phyloP scores from a whole-genome alignment of 148 eudicot genomes.

The Persicaria tinctoria region DNA sequence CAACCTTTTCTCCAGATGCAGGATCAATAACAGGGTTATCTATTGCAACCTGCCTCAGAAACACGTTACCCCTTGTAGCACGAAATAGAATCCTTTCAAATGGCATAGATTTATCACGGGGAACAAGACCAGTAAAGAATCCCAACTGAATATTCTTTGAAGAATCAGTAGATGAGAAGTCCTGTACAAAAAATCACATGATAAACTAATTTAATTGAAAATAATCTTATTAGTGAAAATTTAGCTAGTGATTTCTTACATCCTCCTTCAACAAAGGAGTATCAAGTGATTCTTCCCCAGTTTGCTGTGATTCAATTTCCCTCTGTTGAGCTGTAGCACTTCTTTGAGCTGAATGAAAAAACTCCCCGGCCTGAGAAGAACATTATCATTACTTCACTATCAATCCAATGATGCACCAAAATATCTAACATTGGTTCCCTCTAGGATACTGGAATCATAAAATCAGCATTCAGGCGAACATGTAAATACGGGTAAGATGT shows the following conservation, averaged over 20 bases:
- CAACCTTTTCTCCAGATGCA: constrained; percentile 82
- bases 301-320: constrained; percentile 47
- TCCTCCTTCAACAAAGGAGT: constrained; percentile 66
- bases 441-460: neutral
- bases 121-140: constrained; percentile 76
- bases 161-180: constrained; percentile 40
- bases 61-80: constrained; percentile 97
- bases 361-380: constrained; percentile 69
- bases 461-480: neutral
- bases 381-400: neutral
- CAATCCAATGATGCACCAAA: neutral
- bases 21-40: constrained; percentile 82
- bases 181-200: constrained; percentile 29
- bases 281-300: constrained; percentile 59
- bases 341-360: constrained; percentile 61
- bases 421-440: neutral
- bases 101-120: constrained; percentile 77
- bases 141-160: constrained; percentile 89
- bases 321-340: constrained; percentile 73
- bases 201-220: neutral
- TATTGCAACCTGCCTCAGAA: constrained; percentile 52
- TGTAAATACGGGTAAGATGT: neutral
- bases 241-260: constrained; percentile 25
- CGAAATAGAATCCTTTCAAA: constrained; percentile 96
- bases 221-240: neutral